Conservation (phyloP, 1,284 basidiomycete species). For the Ganoderma lingzhi region DNA sequence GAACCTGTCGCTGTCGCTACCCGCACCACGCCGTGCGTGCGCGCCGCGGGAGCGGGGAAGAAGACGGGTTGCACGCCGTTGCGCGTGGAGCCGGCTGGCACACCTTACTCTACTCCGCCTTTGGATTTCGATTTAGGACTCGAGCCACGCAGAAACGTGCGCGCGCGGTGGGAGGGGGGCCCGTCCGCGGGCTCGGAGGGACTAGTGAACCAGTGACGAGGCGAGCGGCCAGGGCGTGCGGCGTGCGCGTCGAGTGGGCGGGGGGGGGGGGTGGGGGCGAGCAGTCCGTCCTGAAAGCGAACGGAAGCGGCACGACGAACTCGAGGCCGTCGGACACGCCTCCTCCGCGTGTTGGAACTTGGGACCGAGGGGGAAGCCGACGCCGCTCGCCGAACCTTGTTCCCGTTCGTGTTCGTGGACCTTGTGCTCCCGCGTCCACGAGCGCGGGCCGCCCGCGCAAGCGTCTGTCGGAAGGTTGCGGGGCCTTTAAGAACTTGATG, state of each 20-base stretch:
- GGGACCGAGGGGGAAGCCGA: not conserved
- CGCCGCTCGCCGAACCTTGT: conserved; percentile 1
- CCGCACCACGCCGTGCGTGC: not conserved
- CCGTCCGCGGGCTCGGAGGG: not conserved
- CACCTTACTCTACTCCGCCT: not conserved
- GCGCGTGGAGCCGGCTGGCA: not conserved
- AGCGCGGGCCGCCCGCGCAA: conserved; percentile 8
- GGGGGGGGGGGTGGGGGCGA: not conserved
- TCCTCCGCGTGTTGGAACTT: conserved; percentile 4
- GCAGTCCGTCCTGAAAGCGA: conserved; percentile 7
- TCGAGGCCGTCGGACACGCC: conserved; percentile 10
- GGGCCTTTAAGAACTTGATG: conserved; percentile 9
- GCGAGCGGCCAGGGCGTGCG: not conserved
- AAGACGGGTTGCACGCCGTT: not conserved
- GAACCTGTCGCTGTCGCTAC: not conserved
- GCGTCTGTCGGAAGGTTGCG: not conserved
- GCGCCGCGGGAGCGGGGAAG: not conserved
- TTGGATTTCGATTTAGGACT: not conserved
- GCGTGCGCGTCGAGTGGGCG: not conserved
- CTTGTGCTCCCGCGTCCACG: conserved; percentile 5
- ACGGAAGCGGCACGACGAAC: conserved; percentile 4
- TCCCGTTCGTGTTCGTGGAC: not conserved
- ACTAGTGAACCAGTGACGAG: not conserved
- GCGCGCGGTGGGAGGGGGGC: not conserved
- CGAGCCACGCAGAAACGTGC: conserved; percentile 2